These are phyloP conservation scores for Elaeagnus macrophylla DNA, from an alignment of 306 rosid genomes.

Conservation along the genomic window DNA sequence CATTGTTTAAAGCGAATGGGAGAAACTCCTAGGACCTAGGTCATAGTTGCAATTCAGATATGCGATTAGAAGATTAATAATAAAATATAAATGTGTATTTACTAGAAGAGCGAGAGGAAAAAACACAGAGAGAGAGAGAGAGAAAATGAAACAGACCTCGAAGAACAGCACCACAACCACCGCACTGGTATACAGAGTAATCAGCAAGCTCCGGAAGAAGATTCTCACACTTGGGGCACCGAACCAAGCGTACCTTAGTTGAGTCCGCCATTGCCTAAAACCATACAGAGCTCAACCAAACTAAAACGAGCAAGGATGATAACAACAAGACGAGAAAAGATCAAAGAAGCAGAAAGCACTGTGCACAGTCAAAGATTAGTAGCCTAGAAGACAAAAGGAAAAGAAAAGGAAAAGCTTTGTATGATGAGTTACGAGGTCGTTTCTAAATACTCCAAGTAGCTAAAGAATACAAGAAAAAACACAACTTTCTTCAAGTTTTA, in stretches of 20 bases:
- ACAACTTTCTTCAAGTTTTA: slow-evolving; percentile 17
- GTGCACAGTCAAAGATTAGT: slow-evolving; percentile 22
- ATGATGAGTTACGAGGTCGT: too few species aligned
- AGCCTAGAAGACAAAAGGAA: slow-evolving; percentile 6
- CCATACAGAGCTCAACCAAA: slow-evolving; percentile 13
- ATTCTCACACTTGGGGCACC: slow-evolving; percentile 95
- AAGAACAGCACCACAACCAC: slow-evolving; percentile 88
- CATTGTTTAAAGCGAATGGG: too few species aligned
- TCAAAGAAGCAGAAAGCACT: not conserved
- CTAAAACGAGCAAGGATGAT: slow-evolving; percentile 16
- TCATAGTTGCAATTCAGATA: too few species aligned
- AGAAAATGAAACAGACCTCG: slow-evolving; percentile 38
- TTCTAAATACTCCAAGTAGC: too few species aligned
- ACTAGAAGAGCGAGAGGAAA: not conserved
- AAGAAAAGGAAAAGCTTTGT: not conserved
- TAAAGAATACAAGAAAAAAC: not conserved
- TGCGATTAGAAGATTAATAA: too few species aligned
- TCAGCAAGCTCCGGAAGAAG: slow-evolving; percentile 82
- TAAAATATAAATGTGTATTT: not conserved
- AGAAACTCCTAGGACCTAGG: too few species aligned
- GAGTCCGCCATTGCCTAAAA: slow-evolving; percentile 56
- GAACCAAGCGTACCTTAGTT: slow-evolving; percentile 49
- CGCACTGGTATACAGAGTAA: slow-evolving; percentile 85
- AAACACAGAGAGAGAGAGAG: slow-evolving; percentile 2
- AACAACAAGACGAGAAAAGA: slow-evolving; percentile 3